phyloP scores from a whole-genome alignment of 805 yeast species.

The Myxozyma udenii region DNA sequence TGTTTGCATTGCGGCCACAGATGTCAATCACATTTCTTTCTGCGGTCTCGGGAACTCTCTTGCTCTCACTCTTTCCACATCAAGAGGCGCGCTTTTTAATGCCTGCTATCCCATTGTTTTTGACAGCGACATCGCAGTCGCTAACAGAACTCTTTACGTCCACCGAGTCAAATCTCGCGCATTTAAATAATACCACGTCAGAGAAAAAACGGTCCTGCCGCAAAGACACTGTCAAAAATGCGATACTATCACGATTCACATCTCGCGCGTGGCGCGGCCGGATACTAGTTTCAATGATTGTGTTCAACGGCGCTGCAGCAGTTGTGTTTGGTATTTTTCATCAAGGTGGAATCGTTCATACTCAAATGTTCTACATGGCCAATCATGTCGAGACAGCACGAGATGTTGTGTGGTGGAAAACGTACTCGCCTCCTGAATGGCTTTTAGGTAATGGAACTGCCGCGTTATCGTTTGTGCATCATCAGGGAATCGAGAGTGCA shows the following conservation, averaged over 20 bases:
- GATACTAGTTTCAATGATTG: conserved; percentile 14
- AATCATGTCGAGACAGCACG: conserved; percentile 31
- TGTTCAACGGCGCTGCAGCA: conserved; percentile 59
- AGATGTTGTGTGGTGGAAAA: conserved; percentile 82
- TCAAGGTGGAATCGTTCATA: conserved; percentile 85
- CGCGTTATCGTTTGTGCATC: conserved; percentile 32
- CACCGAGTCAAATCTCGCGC: not conserved
- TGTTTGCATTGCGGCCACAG: conserved; percentile 45
- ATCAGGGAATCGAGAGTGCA: conserved; percentile 18
- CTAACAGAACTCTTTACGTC: conserved; percentile 12
- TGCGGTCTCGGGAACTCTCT: conserved; percentile 56
- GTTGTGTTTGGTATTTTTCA: conserved; percentile 75
- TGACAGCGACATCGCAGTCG: conserved; percentile 29
- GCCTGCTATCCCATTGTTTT: conserved; percentile 71
- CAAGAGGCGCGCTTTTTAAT: conserved; percentile 88
- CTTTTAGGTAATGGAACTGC: conserved; percentile 44
- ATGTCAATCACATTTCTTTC: conserved; percentile 40
- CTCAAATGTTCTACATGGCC: conserved; percentile 41
- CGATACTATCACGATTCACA: not conserved
- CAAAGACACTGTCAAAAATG: not conserved
- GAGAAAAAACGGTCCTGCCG: not conserved
- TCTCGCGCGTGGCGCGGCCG: conserved; percentile 26
- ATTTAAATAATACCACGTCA: no score
- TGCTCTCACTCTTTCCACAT: conserved; percentile 76
- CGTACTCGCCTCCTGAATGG: conserved; percentile 94